These are phyloP conservation scores for Mycena vitilis DNA, from an alignment of 768 basidiomycete genomes.

Conservation along the genomic window DNA sequence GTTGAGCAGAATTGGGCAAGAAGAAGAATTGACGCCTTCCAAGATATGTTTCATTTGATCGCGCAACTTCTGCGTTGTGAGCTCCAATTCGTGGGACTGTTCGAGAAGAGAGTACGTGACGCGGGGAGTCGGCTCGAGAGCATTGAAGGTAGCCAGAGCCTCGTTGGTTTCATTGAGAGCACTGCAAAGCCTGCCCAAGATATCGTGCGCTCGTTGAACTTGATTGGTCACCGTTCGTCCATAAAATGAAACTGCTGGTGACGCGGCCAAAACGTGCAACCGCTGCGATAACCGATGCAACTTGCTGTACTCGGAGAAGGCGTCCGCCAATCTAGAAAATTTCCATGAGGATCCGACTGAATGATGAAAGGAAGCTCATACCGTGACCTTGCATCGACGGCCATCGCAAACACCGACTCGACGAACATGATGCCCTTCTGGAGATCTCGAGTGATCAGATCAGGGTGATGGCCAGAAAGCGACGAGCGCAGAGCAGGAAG, in stretches of 20 bases:
- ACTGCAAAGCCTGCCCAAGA: conserved; percentile 46
- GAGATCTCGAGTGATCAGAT: conserved; percentile 88
- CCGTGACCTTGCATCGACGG: conserved; percentile 72
- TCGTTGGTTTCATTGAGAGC: conserved; percentile 53
- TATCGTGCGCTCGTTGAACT: conserved; percentile 39
- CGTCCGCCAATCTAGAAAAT: conserved; percentile 45
- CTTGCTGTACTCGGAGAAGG: conserved; percentile 38
- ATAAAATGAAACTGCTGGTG: conserved; percentile 38
- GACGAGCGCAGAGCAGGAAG: conserved; percentile 75
- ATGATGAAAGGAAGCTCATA: conserved; percentile 51
- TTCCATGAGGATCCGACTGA: conserved; percentile 10
- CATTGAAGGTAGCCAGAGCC: conserved; percentile 47
- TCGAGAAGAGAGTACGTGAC: conserved; percentile 41
- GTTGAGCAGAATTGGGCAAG: conserved; percentile 30
- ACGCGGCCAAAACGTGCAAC: conserved; percentile 41
- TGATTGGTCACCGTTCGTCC: conserved; percentile 38
- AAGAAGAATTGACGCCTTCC: conserved; percentile 34
- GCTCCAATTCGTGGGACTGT: conserved; percentile 40
- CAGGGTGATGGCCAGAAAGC: conserved; percentile 78
- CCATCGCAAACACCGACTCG: conserved; percentile 81
- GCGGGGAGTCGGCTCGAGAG: conserved; percentile 43
- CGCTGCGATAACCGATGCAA: conserved; percentile 44
- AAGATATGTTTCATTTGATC: conserved; percentile 29
- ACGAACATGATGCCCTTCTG: conserved; percentile 81
- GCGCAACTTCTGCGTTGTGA: conserved; percentile 43